Evolutionary conservation across 768 basidiomycete genomes (phyloP).

Genomic region (Mycena vulgaris): DNA sequence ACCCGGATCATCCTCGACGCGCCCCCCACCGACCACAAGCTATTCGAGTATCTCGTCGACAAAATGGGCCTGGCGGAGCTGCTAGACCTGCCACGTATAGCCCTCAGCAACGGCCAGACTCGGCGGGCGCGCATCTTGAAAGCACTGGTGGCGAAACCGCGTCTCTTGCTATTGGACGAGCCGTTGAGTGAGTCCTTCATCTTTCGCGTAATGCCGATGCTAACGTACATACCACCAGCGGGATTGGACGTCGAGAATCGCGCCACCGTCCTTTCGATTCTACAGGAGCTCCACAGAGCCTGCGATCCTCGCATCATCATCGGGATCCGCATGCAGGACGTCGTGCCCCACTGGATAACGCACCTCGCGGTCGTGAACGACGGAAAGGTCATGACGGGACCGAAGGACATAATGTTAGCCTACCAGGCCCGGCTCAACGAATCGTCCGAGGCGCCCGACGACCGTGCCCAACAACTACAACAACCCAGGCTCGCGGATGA

Average conservation of each 20-base stretch:
- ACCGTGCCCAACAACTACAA: background rate
- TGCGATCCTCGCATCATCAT: constrained; percentile 74
- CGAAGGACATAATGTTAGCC: constrained; percentile 60
- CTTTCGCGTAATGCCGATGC: background rate
- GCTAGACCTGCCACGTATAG: constrained; percentile 88
- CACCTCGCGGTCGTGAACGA: constrained; percentile 73
- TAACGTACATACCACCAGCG: constrained; percentile 59
- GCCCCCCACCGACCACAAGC: constrained; percentile 36
- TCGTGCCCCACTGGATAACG: constrained; percentile 79
- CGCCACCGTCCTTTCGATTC: constrained; percentile 66
- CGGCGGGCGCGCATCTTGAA: constrained; percentile 87
- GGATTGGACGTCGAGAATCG: constrained; percentile 81
- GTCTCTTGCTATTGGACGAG: constrained; percentile 90
- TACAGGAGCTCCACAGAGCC: constrained; percentile 66
- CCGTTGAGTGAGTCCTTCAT: constrained; percentile 77
- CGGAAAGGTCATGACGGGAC: constrained; percentile 66
- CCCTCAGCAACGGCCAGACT: constrained; percentile 94
- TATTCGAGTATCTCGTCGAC: constrained; percentile 69
- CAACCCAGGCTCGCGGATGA: too few species aligned
- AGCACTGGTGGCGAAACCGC: constrained; percentile 79
- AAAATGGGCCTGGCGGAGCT: constrained; percentile 71
- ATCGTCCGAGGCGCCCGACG: background rate
- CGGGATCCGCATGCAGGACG: constrained; percentile 78
- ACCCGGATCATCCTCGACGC: constrained; percentile 44
- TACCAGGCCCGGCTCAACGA: constrained; percentile 11